Percentiles rank a stretch among this genome's conserved stretches.
These are phyloP conservation scores for Pleurozium schreberi DNA, from an alignment of 225 moss, liverwort and hornwort species.

Conservation along the genomic window DNA sequence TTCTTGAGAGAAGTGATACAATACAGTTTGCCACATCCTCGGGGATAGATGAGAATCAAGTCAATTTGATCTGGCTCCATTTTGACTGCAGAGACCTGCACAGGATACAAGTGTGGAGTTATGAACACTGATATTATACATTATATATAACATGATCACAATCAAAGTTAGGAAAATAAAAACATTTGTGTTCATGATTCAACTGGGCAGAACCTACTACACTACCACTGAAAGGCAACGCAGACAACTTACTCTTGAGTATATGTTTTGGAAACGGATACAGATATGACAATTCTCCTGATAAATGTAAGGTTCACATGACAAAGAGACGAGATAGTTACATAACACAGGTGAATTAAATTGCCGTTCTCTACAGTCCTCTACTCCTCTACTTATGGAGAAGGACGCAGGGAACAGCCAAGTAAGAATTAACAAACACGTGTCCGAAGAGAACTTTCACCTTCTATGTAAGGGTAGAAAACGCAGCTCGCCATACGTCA, in stretches of 20 bases:
- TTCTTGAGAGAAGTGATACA: not conserved
- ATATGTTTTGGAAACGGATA: not conserved
- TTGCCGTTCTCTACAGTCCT: no score
- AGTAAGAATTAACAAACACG: not conserved
- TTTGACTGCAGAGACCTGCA: conserved; percentile 6
- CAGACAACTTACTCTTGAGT: not conserved
- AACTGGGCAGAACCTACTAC: not conserved
- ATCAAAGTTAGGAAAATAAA: not conserved
- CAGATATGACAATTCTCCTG: not conserved
- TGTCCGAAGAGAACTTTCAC: not conserved
- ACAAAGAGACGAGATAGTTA: not conserved
- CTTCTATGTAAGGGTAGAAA: not conserved
- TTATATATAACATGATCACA: not conserved
- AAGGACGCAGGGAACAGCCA: not conserved
- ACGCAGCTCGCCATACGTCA: not conserved
- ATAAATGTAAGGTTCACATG: not conserved
- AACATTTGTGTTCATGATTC: not conserved
- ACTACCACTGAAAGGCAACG: not conserved
- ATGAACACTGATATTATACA: not conserved
- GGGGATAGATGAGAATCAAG: not conserved
- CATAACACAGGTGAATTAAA: not conserved
- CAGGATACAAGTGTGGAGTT: not conserved
- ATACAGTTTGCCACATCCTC: not conserved
- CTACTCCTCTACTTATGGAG: not conserved
- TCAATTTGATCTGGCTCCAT: not conserved